Conservation (phyloP, 805 yeast species). For the Teunomyces cretensis region DNA sequence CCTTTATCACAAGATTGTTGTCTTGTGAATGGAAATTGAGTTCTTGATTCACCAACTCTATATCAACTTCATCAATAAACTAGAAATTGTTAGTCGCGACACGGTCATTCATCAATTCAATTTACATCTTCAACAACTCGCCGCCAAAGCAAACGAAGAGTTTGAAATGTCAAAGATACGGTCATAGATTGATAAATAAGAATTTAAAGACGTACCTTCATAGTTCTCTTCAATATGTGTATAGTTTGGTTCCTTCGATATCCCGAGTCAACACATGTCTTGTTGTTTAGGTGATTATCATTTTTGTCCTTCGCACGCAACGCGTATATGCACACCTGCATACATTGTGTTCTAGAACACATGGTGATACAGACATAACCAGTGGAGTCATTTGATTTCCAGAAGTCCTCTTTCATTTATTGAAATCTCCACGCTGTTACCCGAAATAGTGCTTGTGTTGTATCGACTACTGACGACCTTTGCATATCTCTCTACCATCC, state of each 20-base stretch:
- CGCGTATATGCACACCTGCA: background rate
- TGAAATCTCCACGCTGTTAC: constrained; percentile 15
- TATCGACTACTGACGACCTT: constrained; percentile 18
- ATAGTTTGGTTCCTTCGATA: background rate
- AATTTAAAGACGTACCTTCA: background rate
- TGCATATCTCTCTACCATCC: constrained; percentile 27
- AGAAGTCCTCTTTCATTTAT: constrained; percentile 17
- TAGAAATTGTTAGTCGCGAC: constrained; percentile 21
- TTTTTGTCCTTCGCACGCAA: constrained; percentile 5
- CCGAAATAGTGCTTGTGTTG: constrained; percentile 5
- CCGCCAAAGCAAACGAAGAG: background rate
- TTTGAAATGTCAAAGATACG: background rate
- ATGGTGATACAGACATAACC: background rate
- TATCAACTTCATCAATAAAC: constrained; percentile 91
- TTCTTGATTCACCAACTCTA: constrained; percentile 87
- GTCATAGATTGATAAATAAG: background rate
- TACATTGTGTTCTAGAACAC: background rate
- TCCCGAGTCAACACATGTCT: constrained; percentile 1
- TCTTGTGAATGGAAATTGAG: constrained; percentile 47
- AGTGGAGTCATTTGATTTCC: constrained; percentile 5
- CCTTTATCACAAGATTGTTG: constrained; percentile 55
- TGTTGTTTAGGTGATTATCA: constrained; percentile 18
- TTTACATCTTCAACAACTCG: background rate
- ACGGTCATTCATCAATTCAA: background rate
- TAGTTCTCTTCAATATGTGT: background rate